A percentile compares a stretch with the other conserved stretches of the same genome.
Conservation (phyloP, 345 rosid genomes). For the Salix viminalis region DNA sequence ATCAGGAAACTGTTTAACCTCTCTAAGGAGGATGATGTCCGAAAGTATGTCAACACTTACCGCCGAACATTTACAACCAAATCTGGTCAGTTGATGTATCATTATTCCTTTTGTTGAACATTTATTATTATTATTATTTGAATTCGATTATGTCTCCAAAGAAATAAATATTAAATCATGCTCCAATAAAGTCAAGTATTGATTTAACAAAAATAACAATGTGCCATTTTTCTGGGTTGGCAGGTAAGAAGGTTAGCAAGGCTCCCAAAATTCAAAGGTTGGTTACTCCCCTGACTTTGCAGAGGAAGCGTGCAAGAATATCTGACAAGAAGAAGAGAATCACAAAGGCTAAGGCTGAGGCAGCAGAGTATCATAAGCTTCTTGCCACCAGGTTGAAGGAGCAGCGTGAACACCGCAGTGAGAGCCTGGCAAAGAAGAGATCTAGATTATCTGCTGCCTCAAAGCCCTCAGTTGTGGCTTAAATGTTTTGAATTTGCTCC, state of each 20-base stretch:
- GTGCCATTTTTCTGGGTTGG: not conserved
- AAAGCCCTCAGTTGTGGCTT: conserved; percentile 25
- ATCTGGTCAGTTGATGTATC: conserved; percentile 39
- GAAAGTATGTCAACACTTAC: conserved; percentile 78
- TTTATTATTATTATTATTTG: not conserved
- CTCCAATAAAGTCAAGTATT: not conserved
- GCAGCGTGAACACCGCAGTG: conserved; percentile 30
- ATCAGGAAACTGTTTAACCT: conserved; percentile 74
- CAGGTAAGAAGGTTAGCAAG: conserved; percentile 28
- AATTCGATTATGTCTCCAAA: not conserved
- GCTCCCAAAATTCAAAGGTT: conserved; percentile 30
- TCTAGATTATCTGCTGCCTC: conserved; percentile 29
- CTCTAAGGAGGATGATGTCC: conserved; percentile 71
- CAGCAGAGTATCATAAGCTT: conserved; percentile 27
- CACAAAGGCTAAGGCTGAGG: conserved; percentile 27
- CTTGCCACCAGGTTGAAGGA: conserved; percentile 31
- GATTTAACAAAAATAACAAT: not conserved
- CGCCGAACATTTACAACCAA: conserved; percentile 70
- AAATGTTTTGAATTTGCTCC: not conserved
- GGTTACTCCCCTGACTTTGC: conserved; percentile 25
- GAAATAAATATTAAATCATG: not conserved
- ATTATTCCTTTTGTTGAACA: not conserved
- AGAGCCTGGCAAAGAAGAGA: conserved; percentile 29
- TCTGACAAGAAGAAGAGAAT: conserved; percentile 28
- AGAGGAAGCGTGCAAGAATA: conserved; percentile 26